These are phyloP conservation scores for Penicillium frequentans DNA, from an alignment of 2,329 filamentous ascomycete genomes.

Conservation along the genomic window DNA sequence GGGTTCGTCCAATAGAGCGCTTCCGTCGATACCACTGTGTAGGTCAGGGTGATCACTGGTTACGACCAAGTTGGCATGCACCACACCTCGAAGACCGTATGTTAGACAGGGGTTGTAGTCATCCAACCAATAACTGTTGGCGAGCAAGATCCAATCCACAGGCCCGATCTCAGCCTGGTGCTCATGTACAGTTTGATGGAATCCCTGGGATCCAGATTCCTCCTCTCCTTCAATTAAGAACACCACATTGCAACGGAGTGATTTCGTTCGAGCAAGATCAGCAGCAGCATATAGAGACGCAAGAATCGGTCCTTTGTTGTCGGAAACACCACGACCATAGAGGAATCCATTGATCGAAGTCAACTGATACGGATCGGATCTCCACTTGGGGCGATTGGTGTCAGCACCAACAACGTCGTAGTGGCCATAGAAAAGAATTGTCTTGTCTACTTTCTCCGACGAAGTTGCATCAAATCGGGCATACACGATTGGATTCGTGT, in stretches of 20 bases:
- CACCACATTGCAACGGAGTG: constrained; percentile 80
- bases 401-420: constrained; percentile 96
- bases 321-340: constrained; percentile 93
- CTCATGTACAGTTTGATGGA: constrained; percentile 75
- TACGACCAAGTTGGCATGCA: constrained; percentile 88
- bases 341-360: constrained; percentile 88
- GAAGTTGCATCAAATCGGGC: constrained; percentile 80
- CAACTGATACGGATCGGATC: constrained; percentile 83
- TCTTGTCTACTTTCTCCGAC: constrained; percentile 68
- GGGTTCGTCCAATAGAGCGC: constrained; percentile 83
- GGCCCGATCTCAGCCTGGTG: constrained; percentile 84
- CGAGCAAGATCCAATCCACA: constrained; percentile 90
- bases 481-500: constrained; percentile 88
- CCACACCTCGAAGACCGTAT: constrained; percentile 88
- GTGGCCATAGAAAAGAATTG: constrained; percentile 94
- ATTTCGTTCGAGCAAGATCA: constrained; percentile 80
- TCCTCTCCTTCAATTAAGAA: constrained; percentile 98
- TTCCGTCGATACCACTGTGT: constrained; percentile 96
- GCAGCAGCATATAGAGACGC: constrained; percentile 92
- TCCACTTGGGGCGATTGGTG: constrained; percentile 78
- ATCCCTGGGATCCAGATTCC: constrained; percentile 89
- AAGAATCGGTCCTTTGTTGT: constrained; percentile 96
- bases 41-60: constrained; percentile 84
- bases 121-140: constrained; percentile 98
- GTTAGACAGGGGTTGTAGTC: constrained; percentile 94